Evolutionary conservation across 352 stramenopile species (phyloP).

Genomic region (Elongisporangium prolatum): DNA sequence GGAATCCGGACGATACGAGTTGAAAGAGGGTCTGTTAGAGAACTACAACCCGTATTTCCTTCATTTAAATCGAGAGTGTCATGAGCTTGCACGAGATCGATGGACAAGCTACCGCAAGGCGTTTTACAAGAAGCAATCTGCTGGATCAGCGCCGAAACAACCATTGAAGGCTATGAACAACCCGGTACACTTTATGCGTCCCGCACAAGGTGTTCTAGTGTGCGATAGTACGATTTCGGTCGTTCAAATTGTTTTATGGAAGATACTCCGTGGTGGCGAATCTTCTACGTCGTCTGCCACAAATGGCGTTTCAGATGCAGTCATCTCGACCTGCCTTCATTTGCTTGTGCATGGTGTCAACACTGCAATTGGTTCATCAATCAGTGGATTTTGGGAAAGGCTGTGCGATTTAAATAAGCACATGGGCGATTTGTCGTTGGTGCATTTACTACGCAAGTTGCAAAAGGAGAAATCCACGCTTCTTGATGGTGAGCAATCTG

Average conservation of each 20-base stretch:
- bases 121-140: constrained; percentile 24
- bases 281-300: constrained; percentile 20
- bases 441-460: constrained; percentile 53
- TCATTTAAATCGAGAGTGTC: constrained; percentile 78
- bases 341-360: constrained; percentile 78
- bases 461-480: constrained; percentile 31
- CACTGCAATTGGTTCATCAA: constrained; percentile 25
- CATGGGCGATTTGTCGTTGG: constrained; percentile 38
- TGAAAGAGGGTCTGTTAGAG: constrained; percentile 70
- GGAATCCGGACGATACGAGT: constrained; percentile 74
- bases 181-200: constrained; percentile 46
- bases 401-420: constrained; percentile 29
- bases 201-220: constrained; percentile 55
- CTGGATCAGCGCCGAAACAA: constrained; percentile 25
- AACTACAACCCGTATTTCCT: constrained; percentile 85
- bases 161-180: constrained; percentile 28
- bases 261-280: constrained; percentile 24
- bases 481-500: constrained; percentile 71
- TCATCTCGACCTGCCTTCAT: constrained; percentile 80
- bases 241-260: constrained; percentile 64
- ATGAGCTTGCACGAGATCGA: constrained; percentile 77
- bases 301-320: constrained; percentile 58
- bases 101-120: constrained; percentile 74
- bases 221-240: constrained; percentile 67
- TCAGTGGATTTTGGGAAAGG: constrained; percentile 41